Evolutionary conservation across 1,139 yeast species (phyloP).

Genomic region (Komagataea norvegica): DNA sequence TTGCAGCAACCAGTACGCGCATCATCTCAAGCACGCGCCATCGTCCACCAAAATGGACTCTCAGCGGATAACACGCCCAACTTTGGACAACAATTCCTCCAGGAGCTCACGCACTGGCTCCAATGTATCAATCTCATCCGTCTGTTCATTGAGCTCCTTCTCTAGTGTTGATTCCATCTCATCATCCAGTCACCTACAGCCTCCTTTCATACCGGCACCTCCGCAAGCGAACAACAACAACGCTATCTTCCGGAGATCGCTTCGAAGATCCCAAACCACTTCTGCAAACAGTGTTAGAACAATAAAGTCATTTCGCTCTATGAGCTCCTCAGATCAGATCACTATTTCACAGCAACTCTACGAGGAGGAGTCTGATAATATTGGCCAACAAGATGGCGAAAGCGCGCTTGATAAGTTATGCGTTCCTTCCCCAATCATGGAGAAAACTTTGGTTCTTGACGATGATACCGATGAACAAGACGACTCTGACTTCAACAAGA

Average conservation of each 20-base stretch:
- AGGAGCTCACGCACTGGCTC: conserved; percentile 15
- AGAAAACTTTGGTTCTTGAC: conserved; percentile 10
- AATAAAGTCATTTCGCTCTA: conserved; percentile 18
- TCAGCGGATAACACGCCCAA: conserved; percentile 5
- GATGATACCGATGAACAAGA: conserved; percentile 9
- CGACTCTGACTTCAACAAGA: conserved; percentile 17
- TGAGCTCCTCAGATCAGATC: conserved; percentile 14
- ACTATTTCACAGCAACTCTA: conserved; percentile 1
- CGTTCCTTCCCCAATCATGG: conserved; percentile 27
- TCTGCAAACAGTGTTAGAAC: conserved; percentile 13
- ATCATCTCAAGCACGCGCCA: conserved; percentile 2
- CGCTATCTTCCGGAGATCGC: conserved; percentile 12
- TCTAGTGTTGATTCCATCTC: conserved; percentile 12
- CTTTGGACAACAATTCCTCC: conserved; percentile 2
- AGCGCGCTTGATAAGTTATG: conserved; percentile 23
- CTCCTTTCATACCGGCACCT: too few species aligned
- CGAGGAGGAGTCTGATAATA: conserved; percentile 11
- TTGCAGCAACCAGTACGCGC: background rate
- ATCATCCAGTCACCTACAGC: conserved; percentile 1
- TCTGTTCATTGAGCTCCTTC: conserved; percentile 13
- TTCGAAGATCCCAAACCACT: conserved; percentile 22
- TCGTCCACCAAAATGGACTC: conserved; percentile 7
- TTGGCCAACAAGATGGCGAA: too few species aligned
- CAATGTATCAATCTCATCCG: conserved; percentile 16
- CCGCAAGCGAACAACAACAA: conserved; percentile 6